A percentile compares a stretch with the other conserved stretches of the same genome.
phyloP scores from a whole-genome alignment of 2,329 filamentous ascomycete genomes.

The Colletotrichum sp. region DNA sequence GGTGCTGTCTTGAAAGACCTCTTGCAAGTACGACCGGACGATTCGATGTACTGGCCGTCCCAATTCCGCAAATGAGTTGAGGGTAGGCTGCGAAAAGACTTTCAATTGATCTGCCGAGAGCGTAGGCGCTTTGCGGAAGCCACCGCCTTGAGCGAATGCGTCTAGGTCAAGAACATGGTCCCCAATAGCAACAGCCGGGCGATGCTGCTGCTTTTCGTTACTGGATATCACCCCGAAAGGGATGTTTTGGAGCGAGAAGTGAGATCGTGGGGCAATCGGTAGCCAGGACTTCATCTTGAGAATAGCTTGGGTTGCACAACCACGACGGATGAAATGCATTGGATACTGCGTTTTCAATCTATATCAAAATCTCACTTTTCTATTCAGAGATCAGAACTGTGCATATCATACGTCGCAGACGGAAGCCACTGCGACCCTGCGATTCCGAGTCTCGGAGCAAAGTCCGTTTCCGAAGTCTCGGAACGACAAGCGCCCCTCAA shows the following conservation, averaged over 20 bases:
- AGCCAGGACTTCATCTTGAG: conserved; percentile 20
- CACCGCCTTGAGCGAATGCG: conserved; percentile 16
- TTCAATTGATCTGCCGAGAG: background rate
- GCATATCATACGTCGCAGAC: background rate
- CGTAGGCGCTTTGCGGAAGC: conserved; percentile 2
- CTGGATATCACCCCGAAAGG: conserved; percentile 78
- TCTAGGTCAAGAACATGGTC: conserved; percentile 68
- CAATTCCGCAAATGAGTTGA: conserved; percentile 74
- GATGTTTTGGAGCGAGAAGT: conserved; percentile 75
- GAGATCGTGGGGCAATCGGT: conserved; percentile 4
- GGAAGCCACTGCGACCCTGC: background rate
- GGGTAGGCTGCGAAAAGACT: conserved; percentile 49
- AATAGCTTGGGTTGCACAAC: background rate
- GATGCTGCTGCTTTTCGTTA: conserved; percentile 52
- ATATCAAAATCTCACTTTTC: background rate
- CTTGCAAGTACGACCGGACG: conserved; percentile 68
- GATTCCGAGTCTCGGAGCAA: background rate
- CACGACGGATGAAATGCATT: background rate
- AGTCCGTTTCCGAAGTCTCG: background rate
- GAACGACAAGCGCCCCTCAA: background rate
- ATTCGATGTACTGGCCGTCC: conserved; percentile 69
- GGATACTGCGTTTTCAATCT: background rate
- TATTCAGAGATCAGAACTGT: background rate
- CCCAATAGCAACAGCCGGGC: conserved; percentile 72
- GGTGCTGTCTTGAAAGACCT: conserved; percentile 59